A percentile compares a stretch with the other conserved stretches of the same genome.
phyloP scores from a whole-genome alignment of 257 asterid species.

The Fraxinus pennsylvanica region DNA sequence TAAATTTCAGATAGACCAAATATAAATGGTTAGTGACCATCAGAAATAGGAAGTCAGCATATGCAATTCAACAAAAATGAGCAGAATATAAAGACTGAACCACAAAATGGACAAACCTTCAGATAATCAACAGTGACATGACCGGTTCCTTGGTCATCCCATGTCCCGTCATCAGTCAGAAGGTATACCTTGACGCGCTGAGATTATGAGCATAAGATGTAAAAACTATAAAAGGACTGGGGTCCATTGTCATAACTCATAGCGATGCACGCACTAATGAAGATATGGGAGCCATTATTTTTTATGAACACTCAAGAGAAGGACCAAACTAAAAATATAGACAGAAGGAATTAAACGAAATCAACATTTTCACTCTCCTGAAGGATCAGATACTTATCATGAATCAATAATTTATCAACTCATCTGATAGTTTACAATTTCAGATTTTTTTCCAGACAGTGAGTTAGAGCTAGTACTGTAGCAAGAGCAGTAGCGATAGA shows the following conservation, averaged over 20 bases:
- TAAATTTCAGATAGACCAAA: conserved; percentile 20
- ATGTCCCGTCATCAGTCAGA: conserved; percentile 81
- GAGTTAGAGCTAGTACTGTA: no score
- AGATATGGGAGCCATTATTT: neutral
- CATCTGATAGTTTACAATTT: no score
- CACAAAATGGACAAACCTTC: conserved; percentile 50
- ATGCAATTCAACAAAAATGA: neutral
- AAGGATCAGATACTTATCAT: neutral
- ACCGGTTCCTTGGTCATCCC: conserved; percentile 99
- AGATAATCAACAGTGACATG: conserved; percentile 80
- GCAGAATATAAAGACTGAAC: neutral
- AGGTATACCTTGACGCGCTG: conserved; percentile 98
- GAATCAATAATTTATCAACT: neutral
- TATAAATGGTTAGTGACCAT: conserved; percentile 1
- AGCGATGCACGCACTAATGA: neutral
- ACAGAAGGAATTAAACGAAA: neutral
- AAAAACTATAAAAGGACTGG: conserved; percentile 7
- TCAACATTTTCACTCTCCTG: neutral
- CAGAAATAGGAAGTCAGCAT: conserved; percentile 12
- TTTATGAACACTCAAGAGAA: neutral
- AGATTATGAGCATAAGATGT: conserved; percentile 16
- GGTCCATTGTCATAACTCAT: neutral
- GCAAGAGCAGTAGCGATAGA: no score
- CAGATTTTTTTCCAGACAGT: no score
- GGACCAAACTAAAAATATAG: neutral